Evolutionary conservation across 805 yeast species (phyloP).

Genomic region (Starmerella floris): DNA sequence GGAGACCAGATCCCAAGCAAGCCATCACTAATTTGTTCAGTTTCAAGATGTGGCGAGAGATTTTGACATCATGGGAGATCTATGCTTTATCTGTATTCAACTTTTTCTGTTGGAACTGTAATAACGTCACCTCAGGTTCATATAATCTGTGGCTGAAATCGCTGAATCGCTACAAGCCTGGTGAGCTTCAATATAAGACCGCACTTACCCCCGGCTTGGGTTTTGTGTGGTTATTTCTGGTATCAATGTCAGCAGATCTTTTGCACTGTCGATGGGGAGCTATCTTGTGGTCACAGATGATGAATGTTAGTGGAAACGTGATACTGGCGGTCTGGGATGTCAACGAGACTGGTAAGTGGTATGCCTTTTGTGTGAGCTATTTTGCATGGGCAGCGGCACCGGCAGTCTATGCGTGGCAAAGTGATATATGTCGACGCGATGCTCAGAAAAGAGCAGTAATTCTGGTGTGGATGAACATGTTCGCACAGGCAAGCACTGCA

Average conservation of each 20-base stretch:
- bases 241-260: conserved; percentile 34
- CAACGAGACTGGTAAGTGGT: conserved; percentile 44
- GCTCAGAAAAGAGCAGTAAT: conserved; percentile 41
- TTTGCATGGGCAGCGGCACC: conserved; percentile 52
- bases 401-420: conserved; percentile 44
- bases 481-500: conserved; percentile 43
- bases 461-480: conserved; percentile 38
- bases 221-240: conserved; percentile 28
- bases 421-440: conserved; percentile 43
- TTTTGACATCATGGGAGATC: conserved; percentile 45
- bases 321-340: conserved; percentile 45
- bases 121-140: conserved; percentile 42
- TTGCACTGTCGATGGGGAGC: conserved; percentile 44
- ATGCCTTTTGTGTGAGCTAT: conserved; percentile 44
- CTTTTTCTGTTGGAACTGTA: conserved; percentile 46
- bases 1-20: conserved; percentile 15
- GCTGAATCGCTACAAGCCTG: conserved; percentile 33
- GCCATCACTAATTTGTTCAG: conserved; percentile 28
- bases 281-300: conserved; percentile 38
- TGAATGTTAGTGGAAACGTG: conserved; percentile 40
- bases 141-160: conserved; percentile 51
- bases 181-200: conserved; percentile 37
- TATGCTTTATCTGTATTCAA: conserved; percentile 44
- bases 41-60: conserved; percentile 38
- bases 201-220: conserved; percentile 48